Evolutionary conservation across 2,329 filamentous ascomycete species (phyloP).

Genomic region (Dothideomycetes sp.): DNA sequence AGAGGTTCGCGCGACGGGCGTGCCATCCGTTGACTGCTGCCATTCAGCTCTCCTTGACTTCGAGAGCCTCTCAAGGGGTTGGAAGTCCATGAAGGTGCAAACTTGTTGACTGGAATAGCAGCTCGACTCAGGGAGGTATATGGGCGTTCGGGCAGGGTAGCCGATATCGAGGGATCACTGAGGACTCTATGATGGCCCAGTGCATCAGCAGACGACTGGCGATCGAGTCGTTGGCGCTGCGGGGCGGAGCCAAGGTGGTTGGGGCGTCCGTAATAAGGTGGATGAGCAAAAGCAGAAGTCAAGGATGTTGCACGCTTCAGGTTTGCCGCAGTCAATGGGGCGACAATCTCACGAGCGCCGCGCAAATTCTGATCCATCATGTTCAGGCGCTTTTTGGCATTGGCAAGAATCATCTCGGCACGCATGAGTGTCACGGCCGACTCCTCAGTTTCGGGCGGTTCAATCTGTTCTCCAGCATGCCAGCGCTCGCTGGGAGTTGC

Average conservation of each 20-base stretch:
- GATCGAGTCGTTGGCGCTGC: not conserved
- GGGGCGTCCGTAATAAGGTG: not conserved
- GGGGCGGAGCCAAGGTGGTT: not conserved
- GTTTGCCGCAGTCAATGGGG: constrained; percentile 25
- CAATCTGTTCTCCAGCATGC: not conserved
- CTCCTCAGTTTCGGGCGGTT: constrained; percentile 32
- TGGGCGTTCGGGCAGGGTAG: constrained; percentile 33
- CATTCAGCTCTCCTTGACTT: constrained; percentile 25
- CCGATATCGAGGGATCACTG: constrained; percentile 39
- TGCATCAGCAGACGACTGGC: not conserved
- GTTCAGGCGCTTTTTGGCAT: constrained; percentile 79
- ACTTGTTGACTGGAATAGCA: constrained; percentile 11
- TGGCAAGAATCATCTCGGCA: constrained; percentile 82
- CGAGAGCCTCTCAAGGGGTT: constrained; percentile 19
- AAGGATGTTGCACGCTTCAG: constrained; percentile 25
- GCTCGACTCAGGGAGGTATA: constrained; percentile 14
- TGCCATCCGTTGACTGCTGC: not conserved
- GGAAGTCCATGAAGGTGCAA: constrained; percentile 10
- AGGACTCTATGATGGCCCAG: constrained; percentile 48
- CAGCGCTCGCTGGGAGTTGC: constrained; percentile 6
- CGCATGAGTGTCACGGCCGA: constrained; percentile 66
- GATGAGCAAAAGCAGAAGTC: constrained; percentile 8
- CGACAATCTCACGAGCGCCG: constrained; percentile 50
- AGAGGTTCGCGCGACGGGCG: constrained; percentile 14
- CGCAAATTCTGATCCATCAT: constrained; percentile 90